These are phyloP conservation scores for Auricularia sp. DNA, from an alignment of 768 basidiomycete species.

Conservation along the genomic window DNA sequence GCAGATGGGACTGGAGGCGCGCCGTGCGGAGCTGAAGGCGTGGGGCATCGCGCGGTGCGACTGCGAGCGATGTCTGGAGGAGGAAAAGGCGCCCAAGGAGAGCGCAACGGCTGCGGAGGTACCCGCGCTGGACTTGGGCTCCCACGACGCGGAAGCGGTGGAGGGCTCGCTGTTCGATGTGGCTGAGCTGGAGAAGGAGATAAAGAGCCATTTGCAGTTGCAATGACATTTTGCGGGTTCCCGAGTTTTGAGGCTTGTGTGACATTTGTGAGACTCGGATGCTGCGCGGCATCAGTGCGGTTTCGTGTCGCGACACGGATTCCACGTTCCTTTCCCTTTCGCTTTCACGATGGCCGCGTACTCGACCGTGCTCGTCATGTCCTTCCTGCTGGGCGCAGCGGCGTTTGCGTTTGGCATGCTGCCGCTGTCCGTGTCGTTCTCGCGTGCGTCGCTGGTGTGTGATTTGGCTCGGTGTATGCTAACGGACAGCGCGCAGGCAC, in stretches of 20 bases:
- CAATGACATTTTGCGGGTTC: too few relatives aligned
- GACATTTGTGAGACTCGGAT: too few relatives aligned
- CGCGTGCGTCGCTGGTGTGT: slow-evolving; percentile 36
- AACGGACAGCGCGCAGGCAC: slow-evolving; percentile 26
- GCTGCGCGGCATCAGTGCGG: not conserved
- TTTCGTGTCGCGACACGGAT: not conserved
- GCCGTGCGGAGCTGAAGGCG: slow-evolving; percentile 44
- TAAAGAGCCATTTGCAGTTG: slow-evolving; percentile 12
- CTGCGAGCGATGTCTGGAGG: slow-evolving; percentile 58
- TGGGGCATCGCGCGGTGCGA: slow-evolving; percentile 70
- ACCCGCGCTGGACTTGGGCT: not conserved
- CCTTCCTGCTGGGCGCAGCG: slow-evolving; percentile 45
- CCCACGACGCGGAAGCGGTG: not conserved
- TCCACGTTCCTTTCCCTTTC: not conserved
- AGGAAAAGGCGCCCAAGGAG: slow-evolving; percentile 28
- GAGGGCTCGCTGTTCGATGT: not conserved
- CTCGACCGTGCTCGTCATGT: slow-evolving; percentile 43
- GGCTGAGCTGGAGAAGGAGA: slow-evolving; percentile 10
- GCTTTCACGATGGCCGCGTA: slow-evolving; percentile 21
- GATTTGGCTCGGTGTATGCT: not conserved
- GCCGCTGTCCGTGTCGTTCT: slow-evolving; percentile 65
- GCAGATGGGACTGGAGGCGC: slow-evolving; percentile 29
- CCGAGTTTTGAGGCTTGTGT: too few relatives aligned
- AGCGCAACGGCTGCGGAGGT: slow-evolving; percentile 7
- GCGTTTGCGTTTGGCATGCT: slow-evolving; percentile 64